These are phyloP conservation scores for Aspergillus floridensis DNA, from an alignment of 2,329 filamentous ascomycete genomes.

Conservation along the genomic window DNA sequence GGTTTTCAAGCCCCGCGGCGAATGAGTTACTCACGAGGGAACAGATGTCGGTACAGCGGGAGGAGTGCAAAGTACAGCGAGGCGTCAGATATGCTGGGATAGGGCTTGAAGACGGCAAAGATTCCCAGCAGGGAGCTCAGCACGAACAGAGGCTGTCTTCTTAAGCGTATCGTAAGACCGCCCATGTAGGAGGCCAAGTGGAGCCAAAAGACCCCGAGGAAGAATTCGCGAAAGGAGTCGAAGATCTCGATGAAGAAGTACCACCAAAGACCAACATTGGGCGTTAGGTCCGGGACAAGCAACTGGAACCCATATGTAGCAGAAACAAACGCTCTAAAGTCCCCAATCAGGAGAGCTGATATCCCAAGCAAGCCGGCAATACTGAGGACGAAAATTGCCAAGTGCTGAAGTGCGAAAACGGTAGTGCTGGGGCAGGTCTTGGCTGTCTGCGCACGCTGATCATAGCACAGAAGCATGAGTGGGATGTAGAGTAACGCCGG, in stretches of 20 bases:
- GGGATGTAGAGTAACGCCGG: constrained; percentile 83
- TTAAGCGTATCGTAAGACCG: constrained; percentile 77
- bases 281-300: constrained; percentile 84
- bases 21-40: constrained; percentile 61
- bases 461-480: constrained; percentile 75
- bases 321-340: constrained; percentile 81
- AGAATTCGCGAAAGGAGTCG: constrained; percentile 95
- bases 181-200: constrained; percentile 88
- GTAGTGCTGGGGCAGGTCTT: constrained; percentile 27
- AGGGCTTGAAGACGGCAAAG: constrained; percentile 94
- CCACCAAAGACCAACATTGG: constrained; percentile 97
- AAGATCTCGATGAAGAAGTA: constrained; percentile 99
- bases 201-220: constrained; percentile 96
- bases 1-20: not conserved
- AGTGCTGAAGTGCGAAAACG: constrained; percentile 56
- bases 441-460: constrained; percentile 51
- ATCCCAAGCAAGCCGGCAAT: constrained; percentile 64
- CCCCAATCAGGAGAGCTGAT: constrained; percentile 69
- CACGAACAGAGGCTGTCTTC: constrained; percentile 81
- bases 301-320: constrained; percentile 94
- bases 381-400: constrained; percentile 54
- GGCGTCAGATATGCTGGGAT: constrained; percentile 87
- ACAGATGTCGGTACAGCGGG: constrained; percentile 84
- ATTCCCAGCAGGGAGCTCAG: constrained; percentile 82
- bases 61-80: constrained; percentile 80